These are phyloP conservation scores for Fusarium xylarioides DNA, from an alignment of 2,329 filamentous ascomycete genomes.

Conservation along the genomic window DNA sequence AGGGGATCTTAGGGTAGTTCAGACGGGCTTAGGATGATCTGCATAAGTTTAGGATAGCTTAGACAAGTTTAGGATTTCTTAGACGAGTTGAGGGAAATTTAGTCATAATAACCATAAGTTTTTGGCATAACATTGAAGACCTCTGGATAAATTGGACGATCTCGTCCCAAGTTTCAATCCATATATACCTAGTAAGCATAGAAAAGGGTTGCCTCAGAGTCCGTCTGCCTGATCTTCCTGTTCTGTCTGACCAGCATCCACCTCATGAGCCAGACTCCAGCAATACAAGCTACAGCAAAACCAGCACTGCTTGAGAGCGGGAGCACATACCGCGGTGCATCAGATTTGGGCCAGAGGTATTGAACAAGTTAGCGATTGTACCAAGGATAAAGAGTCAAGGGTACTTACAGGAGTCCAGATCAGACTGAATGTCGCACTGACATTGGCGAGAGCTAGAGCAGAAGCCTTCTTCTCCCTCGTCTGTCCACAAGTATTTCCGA, in stretches of 20 bases:
- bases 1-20: no score
- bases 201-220: conserved; percentile 37
- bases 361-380: not conserved
- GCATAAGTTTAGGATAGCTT: no score
- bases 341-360: conserved; percentile 34
- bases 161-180: no score
- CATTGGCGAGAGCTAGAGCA: conserved; percentile 47
- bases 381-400: accelerated
- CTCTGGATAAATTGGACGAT: no score
- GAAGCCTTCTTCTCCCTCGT: conserved; percentile 59
- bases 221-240: conserved; percentile 38
- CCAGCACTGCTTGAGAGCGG: conserved; percentile 34
- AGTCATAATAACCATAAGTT: no score
- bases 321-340: conserved; percentile 34
- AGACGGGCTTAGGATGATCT: no score
- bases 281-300: conserved; percentile 48
- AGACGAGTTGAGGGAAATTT: no score
- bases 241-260: conserved; percentile 42
- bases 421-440: conserved; percentile 29
- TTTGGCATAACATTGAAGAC: no score
- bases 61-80: no score
- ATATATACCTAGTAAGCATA: conserved; percentile 41
- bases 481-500: conserved; percentile 52
- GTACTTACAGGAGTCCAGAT: conserved; percentile 35
- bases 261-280: conserved; percentile 40